Evolutionary conservation across 768 basidiomycete species (phyloP).

Genomic region (Amanita muscaria): DNA sequence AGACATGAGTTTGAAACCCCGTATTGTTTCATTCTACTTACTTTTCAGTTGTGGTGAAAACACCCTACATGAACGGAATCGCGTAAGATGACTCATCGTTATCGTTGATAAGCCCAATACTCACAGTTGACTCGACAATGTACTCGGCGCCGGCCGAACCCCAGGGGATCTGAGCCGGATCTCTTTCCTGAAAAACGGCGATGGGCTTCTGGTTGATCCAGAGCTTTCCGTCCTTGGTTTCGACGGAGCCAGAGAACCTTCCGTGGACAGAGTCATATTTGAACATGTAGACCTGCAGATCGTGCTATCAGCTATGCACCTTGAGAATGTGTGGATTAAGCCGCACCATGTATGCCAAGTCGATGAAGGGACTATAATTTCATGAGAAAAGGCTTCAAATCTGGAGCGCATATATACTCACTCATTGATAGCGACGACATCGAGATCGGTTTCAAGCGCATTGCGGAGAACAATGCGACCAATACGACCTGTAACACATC

Average conservation of each 20-base stretch:
- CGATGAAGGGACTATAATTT: slow-evolving; percentile 81
- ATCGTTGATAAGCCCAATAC: slow-evolving; percentile 18
- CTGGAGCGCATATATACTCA: slow-evolving; percentile 29
- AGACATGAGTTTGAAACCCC: slow-evolving; percentile 10
- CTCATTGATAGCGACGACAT: slow-evolving; percentile 96
- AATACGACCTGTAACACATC: slow-evolving; percentile 73
- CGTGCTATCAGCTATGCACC: not conserved
- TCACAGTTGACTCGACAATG: slow-evolving; percentile 90
- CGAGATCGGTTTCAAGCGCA: slow-evolving; percentile 68
- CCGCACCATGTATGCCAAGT: slow-evolving; percentile 92
- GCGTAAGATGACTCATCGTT: too few relatives aligned
- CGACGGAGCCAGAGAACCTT: slow-evolving; percentile 80
- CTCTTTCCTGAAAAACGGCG: slow-evolving; percentile 74
- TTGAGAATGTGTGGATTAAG: not conserved
- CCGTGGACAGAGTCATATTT: slow-evolving; percentile 94
- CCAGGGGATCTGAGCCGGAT: slow-evolving; percentile 86
- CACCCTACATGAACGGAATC: too few relatives aligned
- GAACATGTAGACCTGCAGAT: slow-evolving; percentile 91
- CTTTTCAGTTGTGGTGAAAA: slow-evolving; percentile 91
- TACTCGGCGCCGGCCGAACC: slow-evolving; percentile 75
- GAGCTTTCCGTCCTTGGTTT: slow-evolving; percentile 84
- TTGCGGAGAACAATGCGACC: slow-evolving; percentile 98
- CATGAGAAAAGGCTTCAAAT: not conserved
- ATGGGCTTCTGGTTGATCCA: slow-evolving; percentile 73
- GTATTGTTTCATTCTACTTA: slow-evolving; percentile 18